Base-by-base conservation (phyloP, 169 alveolate species). In the Eimeria necatrix region DNA sequence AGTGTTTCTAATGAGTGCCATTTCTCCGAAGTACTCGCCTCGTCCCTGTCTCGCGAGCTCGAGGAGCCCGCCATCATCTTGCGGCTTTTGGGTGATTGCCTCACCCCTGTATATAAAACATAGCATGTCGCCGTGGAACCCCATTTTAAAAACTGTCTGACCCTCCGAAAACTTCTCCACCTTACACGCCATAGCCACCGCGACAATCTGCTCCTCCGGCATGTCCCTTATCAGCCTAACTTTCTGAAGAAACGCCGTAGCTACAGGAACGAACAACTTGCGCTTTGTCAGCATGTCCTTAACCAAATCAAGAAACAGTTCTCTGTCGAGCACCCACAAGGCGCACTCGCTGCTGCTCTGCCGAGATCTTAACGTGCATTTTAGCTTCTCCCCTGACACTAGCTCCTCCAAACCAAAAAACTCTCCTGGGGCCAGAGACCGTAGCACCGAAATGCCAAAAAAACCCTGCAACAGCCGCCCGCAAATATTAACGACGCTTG, bases 11-110 rank as follows among this genome's bases (percentile, higher is more conserved):
- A 97, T 96, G 24, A 97, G 84, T 14, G 95, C 94, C 87, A 92
- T 81, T 95, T 97, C 98, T 14, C 98, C 98, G 71, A 97, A 97
- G 76, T 96, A 96, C 88, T 96, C 97, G 83, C 95, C 95, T 51
- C 52, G 26, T 64, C 84, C 91, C 76, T 80, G 95, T 26, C 95
- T 59, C 59, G 91, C 95, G 10, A 93, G 95, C 70, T 93, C 95
- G 59, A 93, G 89, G 22, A 87, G 81, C 24, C 80, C 88, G 41
- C 85, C 94, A 70, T 70, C 86, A 70, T 88, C 94, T 49, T 88
- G 86, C 24, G 95, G 95, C 24, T 93, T 93, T 81, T 80, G 91
- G 53, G 90, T 93, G 80, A 76, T 80, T 4, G 90, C 88, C 68
- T 80, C 95, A 32, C 95, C 95, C 70, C 81, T 52, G 71, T 80